Evolutionary conservation across 192 early-diverging fungal species (phyloP), one percentile per base, ranked within the genome.

Genomic region (Paraglomus occultum): DNA sequence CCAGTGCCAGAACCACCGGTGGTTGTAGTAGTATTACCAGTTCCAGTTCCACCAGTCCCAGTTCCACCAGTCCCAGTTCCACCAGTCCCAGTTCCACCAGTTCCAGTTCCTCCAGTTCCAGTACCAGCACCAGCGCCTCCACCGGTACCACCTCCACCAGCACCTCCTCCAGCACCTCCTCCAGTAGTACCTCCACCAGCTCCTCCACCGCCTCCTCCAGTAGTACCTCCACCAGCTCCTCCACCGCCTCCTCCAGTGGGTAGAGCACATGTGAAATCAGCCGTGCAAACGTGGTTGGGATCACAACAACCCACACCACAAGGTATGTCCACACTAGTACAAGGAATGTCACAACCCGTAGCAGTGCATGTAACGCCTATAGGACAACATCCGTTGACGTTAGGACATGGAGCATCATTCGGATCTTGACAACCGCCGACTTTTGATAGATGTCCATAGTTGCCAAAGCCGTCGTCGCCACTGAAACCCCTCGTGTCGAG

Each of bases 181-280:
- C 45, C 62, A 58, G 55, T 20, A 17, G 62, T 11, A 64, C 17
- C 39, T 18, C 62, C 62, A 17, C 45, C 62, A 0, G 46, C 59
- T 51, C 71, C 55, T 15, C 51, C 51, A 18, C 71, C 71, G 17
- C 72, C 59, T 40, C 62, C 75, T 6, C 71, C 64, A 3, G 10
- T 70, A 17, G 62, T 11, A 64, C 17, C 39, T 18, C 62, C 62
- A 17, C 45, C 62, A 0, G 46, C 59, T 15, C 44, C 75, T 1
- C 65, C 65, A 40, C 74, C 65, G 15, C 57, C 69, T n/a, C 58
- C 71, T 15, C 54, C 71, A 71, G 54, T 3, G 3, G n/a, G n/a
- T n/a, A 18, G 51, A 17, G 1, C 51, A 51, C 67, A 31, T 10
- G 44, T 52, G 52, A 31, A 18, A 22, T 61, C 55, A 44, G 51